These are phyloP conservation scores for Venturia asperata DNA, from an alignment of 2,329 filamentous ascomycete genomes.

Conservation along the genomic window DNA sequence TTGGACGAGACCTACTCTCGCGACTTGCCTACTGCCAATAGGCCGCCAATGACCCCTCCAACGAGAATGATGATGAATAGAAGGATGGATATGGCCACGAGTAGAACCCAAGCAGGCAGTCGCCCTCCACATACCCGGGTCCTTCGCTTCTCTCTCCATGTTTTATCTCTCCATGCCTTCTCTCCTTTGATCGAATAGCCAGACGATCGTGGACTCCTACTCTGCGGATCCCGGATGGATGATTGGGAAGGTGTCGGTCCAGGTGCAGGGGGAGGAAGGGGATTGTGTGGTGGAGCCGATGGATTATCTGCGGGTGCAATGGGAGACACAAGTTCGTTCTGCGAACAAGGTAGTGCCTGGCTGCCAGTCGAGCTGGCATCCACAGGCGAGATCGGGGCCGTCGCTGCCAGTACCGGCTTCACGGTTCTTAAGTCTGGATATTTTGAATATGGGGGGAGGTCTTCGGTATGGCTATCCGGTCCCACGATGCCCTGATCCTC, in stretches of 20 bases:
- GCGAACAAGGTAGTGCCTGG: not conserved
- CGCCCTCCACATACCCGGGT: slow-evolving; percentile 31
- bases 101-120: slow-evolving; percentile 45
- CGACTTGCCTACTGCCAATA: slow-evolving; percentile 39
- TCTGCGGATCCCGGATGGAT: not conserved
- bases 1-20: slow-evolving; percentile 24
- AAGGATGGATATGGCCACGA: slow-evolving; percentile 40
- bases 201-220: not conserved
- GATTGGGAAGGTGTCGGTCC: not conserved
- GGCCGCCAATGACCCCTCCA: slow-evolving; percentile 48
- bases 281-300: not conserved
- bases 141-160: slow-evolving; percentile 34
- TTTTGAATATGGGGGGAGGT: slow-evolving; percentile 82
- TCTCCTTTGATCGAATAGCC: slow-evolving; percentile 23
- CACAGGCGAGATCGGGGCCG: not conserved
- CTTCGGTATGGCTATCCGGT: slow-evolving; percentile 80
- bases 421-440: slow-evolving; percentile 65
- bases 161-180: slow-evolving; percentile 26
- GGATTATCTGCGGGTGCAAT: not conserved
- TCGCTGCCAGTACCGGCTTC: slow-evolving; percentile 16
- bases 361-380: not conserved
- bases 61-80: slow-evolving; percentile 43
- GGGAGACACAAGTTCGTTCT: slow-evolving; percentile 5
- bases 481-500: slow-evolving; percentile 87
- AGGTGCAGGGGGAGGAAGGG: not conserved